These are phyloP conservation scores for Colletotrichum limetticola DNA, from an alignment of 2,329 filamentous ascomycete genomes.

Conservation along the genomic window DNA sequence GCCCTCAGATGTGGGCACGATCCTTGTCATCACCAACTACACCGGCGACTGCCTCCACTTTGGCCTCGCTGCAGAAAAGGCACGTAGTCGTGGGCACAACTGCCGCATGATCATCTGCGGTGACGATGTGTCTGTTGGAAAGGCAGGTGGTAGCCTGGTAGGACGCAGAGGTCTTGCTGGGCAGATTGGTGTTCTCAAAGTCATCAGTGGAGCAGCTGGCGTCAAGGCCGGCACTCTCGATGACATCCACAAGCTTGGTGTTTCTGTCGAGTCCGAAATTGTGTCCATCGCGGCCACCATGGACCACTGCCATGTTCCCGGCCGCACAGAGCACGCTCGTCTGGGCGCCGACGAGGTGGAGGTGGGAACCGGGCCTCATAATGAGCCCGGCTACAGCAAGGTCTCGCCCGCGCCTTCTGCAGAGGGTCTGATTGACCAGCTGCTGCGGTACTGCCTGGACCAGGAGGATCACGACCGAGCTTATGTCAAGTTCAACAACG, in stretches of 20 bases:
- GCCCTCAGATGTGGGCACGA: conserved; percentile 64
- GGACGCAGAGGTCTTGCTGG: conserved; percentile 71
- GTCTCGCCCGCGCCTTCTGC: conserved; percentile 62
- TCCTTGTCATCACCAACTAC: conserved; percentile 73
- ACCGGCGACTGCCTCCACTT: conserved; percentile 73
- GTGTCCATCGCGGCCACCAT: conserved; percentile 68
- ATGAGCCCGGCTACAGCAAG: conserved; percentile 71
- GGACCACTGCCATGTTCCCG: conserved; percentile 70
- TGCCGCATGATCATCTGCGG: conserved; percentile 70
- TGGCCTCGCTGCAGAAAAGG: conserved; percentile 68
- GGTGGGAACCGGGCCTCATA: conserved; percentile 75
- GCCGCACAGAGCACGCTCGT: conserved; percentile 58
- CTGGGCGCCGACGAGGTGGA: conserved; percentile 65
- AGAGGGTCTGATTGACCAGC: conserved; percentile 62
- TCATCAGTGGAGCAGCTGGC: conserved; percentile 62
- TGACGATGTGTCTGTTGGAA: conserved; percentile 73
- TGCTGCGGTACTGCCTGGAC: conserved; percentile 71
- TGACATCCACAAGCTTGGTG: conserved; percentile 60
- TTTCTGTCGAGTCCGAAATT: conserved; percentile 61
- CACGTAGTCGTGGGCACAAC: conserved; percentile 62
- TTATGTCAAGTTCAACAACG: conserved; percentile 58
- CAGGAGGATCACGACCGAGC: conserved; percentile 60
- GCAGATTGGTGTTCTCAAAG: conserved; percentile 69
- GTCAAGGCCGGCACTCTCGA: conserved; percentile 57
- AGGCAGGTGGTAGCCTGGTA: conserved; percentile 63